A percentile compares a stretch with the other conserved stretches of the same genome.
These are phyloP conservation scores for Mixia osmundae DNA, from an alignment of 1,284 basidiomycete species.

Conservation along the genomic window DNA sequence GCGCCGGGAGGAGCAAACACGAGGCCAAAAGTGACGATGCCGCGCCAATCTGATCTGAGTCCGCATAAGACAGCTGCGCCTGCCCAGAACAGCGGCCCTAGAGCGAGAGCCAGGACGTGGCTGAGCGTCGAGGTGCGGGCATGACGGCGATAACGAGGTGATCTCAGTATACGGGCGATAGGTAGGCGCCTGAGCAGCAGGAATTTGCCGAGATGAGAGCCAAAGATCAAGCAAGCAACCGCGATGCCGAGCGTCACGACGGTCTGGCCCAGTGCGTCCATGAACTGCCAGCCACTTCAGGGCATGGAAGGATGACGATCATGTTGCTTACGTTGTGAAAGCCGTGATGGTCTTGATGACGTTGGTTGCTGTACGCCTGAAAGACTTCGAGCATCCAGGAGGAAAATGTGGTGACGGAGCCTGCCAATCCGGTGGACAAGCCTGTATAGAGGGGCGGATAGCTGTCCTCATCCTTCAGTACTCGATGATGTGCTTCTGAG, in stretches of 20 bases:
- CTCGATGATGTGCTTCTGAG: too few species aligned
- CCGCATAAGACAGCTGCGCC: constrained; percentile 20
- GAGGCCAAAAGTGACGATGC: constrained; percentile 62
- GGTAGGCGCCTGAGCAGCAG: constrained; percentile 13
- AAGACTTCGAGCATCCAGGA: constrained; percentile 82
- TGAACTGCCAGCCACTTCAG: constrained; percentile 31
- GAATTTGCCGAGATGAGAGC: constrained; percentile 30
- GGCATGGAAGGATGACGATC: neutral
- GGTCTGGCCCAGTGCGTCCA: constrained; percentile 65
- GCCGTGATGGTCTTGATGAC: constrained; percentile 35
- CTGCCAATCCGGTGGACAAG: constrained; percentile 81
- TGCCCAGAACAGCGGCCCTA: constrained; percentile 17
- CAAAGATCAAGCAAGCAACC: constrained; percentile 30
- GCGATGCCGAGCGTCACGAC: constrained; percentile 45
- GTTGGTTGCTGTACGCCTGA: constrained; percentile 53
- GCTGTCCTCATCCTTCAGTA: constrained; percentile 32
- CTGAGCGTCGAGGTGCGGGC: constrained; percentile 31
- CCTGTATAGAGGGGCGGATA: constrained; percentile 72
- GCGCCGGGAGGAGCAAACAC: constrained; percentile 76
- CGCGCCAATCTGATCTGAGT: constrained; percentile 35
- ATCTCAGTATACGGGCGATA: constrained; percentile 18
- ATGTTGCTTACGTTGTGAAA: constrained; percentile 45
- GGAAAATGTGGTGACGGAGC: constrained; percentile 88
- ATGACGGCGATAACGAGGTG: constrained; percentile 13
- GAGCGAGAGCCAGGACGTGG: constrained; percentile 25